Evolutionary conservation across 2,329 filamentous ascomycete species (phyloP), one percentile per base, ranked within the genome.

Genomic region (Phialophora chinensis): DNA sequence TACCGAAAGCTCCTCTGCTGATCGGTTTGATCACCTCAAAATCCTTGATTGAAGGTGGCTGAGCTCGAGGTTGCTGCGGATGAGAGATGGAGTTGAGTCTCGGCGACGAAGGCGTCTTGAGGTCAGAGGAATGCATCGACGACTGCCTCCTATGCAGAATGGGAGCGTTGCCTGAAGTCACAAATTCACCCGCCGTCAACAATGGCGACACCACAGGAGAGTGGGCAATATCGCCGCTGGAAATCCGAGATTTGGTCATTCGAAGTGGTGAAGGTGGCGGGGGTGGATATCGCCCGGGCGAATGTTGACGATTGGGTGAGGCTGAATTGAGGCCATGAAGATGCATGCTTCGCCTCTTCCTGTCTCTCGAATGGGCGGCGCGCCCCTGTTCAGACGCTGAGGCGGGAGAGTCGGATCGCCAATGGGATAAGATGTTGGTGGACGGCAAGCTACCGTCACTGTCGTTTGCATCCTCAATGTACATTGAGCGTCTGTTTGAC

Each of bases 1-100:
- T 98, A 4, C 95, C 95, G 77, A 99, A 99, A 3, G 95, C 95
- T 58, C 95, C 95, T 79, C 97, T 98, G 80, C 95, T 99, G 79
- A 99, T 99, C 5, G 95, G 95, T 76, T 99, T 99, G 81, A 99
- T 97, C 72, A 99, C 97, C 77, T 99, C 95, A 73, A 99, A 99
- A 75, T 99, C 95, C 74, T 98, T 98, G 81, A 99, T 99, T 0
- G 96, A 99, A 7, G 94, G 93, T 2, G 95, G 92, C 1, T 94
- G 90, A 33, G 94, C 92, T 65, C 93, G 90, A 56, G 92, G 91
- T 57, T 93, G 91, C 77, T 96, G 93, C 1, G 91, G 91, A 33
- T 93, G 91, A 47, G 88, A 89, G 23, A 90, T 90, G 2, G 92
- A 90, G 50, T 62, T 69, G 59, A 98, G 79, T 27, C 93, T 88